Conservation (phyloP, 805 yeast genomes). For the Yamadazyma sp. region DNA sequence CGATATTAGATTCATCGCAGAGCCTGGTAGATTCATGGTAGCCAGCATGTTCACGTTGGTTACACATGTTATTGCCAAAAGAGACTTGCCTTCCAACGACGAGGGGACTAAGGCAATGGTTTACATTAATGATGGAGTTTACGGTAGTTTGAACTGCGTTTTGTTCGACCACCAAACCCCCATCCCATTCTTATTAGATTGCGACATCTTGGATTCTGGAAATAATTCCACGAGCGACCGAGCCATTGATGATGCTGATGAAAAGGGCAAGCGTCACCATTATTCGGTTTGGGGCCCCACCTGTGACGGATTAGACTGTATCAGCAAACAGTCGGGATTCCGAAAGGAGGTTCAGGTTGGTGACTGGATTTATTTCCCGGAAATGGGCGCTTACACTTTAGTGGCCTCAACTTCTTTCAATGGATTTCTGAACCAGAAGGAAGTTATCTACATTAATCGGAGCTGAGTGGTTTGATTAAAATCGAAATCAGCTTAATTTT, state of each 20-base stretch:
- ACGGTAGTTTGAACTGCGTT: constrained; percentile 93
- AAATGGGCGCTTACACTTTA: constrained; percentile 88
- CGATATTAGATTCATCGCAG: constrained; percentile 65
- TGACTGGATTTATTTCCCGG: constrained; percentile 86
- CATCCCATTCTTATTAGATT: constrained; percentile 56
- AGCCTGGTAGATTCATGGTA: constrained; percentile 90
- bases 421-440: constrained; percentile 69
- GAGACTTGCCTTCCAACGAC: constrained; percentile 32
- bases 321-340: constrained; percentile 52
- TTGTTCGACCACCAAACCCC: constrained; percentile 89
- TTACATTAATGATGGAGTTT: constrained; percentile 92
- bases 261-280: constrained; percentile 28
- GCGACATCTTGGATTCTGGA: constrained; percentile 1
- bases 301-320: constrained; percentile 93
- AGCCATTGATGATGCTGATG: constrained; percentile 34
- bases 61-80: constrained; percentile 80
- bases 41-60: constrained; percentile 85
- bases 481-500: not conserved
- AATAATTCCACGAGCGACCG: not conserved
- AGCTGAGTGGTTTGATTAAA: constrained; percentile 5
- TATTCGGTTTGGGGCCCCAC: constrained; percentile 98
- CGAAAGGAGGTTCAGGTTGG: constrained; percentile 70
- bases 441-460: constrained; percentile 56
- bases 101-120: constrained; percentile 66
- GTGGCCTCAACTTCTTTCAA: constrained; percentile 93